Base-by-base conservation (phyloP, 2,329 filamentous ascomycete genomes). In the Trichothecium roseum region DNA sequence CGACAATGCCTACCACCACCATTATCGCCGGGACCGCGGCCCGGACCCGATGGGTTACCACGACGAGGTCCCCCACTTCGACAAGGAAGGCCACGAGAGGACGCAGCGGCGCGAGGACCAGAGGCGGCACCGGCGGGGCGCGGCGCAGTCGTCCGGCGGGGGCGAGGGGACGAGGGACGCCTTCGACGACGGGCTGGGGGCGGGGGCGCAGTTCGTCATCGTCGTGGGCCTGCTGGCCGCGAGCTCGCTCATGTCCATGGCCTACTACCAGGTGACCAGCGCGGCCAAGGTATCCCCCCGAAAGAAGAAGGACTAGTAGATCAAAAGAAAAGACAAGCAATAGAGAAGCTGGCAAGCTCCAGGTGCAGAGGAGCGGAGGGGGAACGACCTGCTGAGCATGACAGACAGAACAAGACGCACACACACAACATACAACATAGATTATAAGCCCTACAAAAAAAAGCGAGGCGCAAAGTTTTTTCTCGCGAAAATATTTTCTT, bases 51-150 rank as follows among this genome's bases (percentile, higher is more conserved):
- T 60, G 43, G 49, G 53, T 2, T 50, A 57, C 35, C 56, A 63
- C 22, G 63, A 74, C 37, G 66, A 78, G 24, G 66, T 86, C 22
- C 74, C 78, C 45, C 84, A 94, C 60, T 98, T 94, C 47, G 81
- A 96, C 60, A 72, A 73, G 28, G 65, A 62, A 29, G 68, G 71
- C 8, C 88, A 94, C 57, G 75, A 78, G 47, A 68, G 75, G 42
- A 93, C 85, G 40, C 85, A 94, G 43, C 66, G 71, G 34, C 64
- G 69, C 24, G 68, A 82, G 46, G 73, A 84, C 44, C 56, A 61
- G 30, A 56, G 66, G 5, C 56, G 60, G 15, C 53, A 48, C 46
- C 41, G 46, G 31, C 41, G 63, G 13, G 18, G n/a, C 22, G 22
- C 12, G 52, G 29, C 50, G 50, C 26, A 46, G 52, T n/a, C n/a